Percentiles rank a stretch among this genome's conserved stretches.
Conservation (phyloP, 768 basidiomycete genomes). For the Mycena chlorophos region DNA sequence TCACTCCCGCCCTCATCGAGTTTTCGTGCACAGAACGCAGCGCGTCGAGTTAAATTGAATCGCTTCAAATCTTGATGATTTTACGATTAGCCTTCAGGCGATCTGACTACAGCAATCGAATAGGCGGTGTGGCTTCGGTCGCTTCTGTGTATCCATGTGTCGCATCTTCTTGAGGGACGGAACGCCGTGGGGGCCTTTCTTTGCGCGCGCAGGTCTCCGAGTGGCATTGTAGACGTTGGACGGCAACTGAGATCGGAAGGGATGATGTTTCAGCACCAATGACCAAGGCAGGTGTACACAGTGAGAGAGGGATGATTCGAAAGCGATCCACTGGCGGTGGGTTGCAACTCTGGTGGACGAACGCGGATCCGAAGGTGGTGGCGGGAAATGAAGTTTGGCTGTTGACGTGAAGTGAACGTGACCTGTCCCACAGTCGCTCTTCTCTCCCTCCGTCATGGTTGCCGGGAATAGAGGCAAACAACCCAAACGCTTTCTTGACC, state of each 20-base stretch:
- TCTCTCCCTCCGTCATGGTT: neutral
- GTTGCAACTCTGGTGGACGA: neutral
- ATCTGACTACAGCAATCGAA: neutral
- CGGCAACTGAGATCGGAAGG: neutral
- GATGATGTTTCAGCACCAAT: neutral
- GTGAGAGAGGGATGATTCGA: too few relatives aligned
- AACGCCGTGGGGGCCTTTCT: too few relatives aligned
- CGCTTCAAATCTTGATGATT: slow-evolving; percentile 5
- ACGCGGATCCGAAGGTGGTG: neutral
- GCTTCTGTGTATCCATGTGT: too few relatives aligned
- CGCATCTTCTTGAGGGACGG: too few relatives aligned
- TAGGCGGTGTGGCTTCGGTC: neutral
- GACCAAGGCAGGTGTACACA: neutral
- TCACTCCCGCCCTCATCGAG: neutral
- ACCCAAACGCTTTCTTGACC: slow-evolving; percentile 23
- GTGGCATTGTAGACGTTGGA: neutral
- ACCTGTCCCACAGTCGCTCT: neutral
- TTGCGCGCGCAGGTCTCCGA: neutral
- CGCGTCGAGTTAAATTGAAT: slow-evolving; percentile 7
- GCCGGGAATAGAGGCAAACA: slow-evolving; percentile 28
- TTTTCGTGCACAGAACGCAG: neutral
- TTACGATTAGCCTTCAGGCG: slow-evolving; percentile 10
- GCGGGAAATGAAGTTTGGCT: neutral
- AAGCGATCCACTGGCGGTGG: neutral
- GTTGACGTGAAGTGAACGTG: too few relatives aligned